phyloP scores from a whole-genome alignment of 495 filamentous ascomycete species.

The Aspergillus kassunensis region DNA sequence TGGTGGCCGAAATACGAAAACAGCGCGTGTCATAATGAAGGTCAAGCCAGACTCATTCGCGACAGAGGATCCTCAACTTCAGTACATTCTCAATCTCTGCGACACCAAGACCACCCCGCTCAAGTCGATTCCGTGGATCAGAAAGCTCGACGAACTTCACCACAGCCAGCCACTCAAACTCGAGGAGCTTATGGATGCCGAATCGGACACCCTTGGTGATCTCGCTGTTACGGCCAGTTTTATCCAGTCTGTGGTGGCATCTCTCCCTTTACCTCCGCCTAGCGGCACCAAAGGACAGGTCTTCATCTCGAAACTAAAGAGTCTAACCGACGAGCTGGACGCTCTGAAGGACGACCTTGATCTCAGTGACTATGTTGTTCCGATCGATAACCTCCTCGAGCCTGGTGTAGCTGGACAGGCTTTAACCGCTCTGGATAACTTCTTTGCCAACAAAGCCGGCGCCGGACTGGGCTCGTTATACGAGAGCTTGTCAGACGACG shows the following conservation, averaged over 20 bases:
- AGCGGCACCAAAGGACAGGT: constrained; percentile 25
- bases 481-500: constrained; percentile 28
- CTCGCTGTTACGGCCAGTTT: constrained; percentile 25
- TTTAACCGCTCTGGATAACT: constrained; percentile 26
- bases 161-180: background rate
- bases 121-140: constrained; percentile 2
- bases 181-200: constrained; percentile 16
- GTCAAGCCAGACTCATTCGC: constrained; percentile 25
- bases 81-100: constrained; percentile 24
- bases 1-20: constrained; percentile 25
- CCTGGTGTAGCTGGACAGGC: constrained; percentile 30
- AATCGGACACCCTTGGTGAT: constrained; percentile 22
- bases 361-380: constrained; percentile 26
- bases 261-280: constrained; percentile 20
- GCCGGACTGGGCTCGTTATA: constrained; percentile 32
- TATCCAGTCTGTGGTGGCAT: constrained; percentile 21
- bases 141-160: background rate
- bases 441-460: constrained; percentile 31
- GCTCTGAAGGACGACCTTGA: constrained; percentile 26
- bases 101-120: background rate
- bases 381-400: constrained; percentile 33
- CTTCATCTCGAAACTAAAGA: constrained; percentile 24
- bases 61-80: constrained; percentile 18
- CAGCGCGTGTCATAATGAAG: constrained; percentile 25
- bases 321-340: constrained; percentile 24